These are phyloP conservation scores for Meyerozyma carpophila DNA, from an alignment of 1,139 yeast genomes.

Conservation along the genomic window DNA sequence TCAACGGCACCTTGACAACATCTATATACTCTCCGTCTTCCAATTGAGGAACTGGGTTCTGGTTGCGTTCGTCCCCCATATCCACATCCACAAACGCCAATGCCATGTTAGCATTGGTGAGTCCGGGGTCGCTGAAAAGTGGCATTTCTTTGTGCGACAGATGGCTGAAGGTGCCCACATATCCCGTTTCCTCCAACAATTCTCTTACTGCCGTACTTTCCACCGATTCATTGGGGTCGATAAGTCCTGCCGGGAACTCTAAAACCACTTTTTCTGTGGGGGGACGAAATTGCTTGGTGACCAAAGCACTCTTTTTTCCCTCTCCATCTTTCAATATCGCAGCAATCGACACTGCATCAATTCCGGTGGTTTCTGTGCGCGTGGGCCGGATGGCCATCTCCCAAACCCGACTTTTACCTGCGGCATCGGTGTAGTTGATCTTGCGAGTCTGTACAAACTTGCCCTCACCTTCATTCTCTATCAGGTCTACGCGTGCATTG, in stretches of 20 bases:
- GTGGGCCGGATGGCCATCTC: conserved; percentile 88
- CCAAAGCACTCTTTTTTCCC: conserved; percentile 40
- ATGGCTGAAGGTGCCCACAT: conserved; percentile 54
- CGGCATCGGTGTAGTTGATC: conserved; percentile 66
- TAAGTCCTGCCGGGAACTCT: conserved; percentile 92
- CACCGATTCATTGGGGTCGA: conserved; percentile 77
- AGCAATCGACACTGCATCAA: conserved; percentile 87
- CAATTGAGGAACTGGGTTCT: conserved; percentile 63
- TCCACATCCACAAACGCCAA: conserved; percentile 80
- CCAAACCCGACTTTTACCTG: conserved; percentile 69
- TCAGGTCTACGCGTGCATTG: conserved; percentile 26
- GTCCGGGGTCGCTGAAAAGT: conserved; percentile 87
- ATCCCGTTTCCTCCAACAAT: conserved; percentile 88
- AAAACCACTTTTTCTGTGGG: conserved; percentile 85
- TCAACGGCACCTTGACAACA: conserved; percentile 64
- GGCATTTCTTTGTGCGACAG: conserved; percentile 38
- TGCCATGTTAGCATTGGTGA: conserved; percentile 83
- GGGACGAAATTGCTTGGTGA: conserved; percentile 88
- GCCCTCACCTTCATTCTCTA: conserved; percentile 26
- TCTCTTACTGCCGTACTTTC: conserved; percentile 84
- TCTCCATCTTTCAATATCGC: conserved; percentile 55
- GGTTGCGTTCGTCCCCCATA: conserved; percentile 55
- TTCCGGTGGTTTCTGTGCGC: conserved; percentile 56
- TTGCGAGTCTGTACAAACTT: conserved; percentile 49
- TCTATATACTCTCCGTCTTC: conserved; percentile 91